Evolutionary conservation across 2,329 filamentous ascomycete genomes (phyloP), one percentile per base, ranked within the genome.

Genomic region (Aspergillus hiratsukae): DNA sequence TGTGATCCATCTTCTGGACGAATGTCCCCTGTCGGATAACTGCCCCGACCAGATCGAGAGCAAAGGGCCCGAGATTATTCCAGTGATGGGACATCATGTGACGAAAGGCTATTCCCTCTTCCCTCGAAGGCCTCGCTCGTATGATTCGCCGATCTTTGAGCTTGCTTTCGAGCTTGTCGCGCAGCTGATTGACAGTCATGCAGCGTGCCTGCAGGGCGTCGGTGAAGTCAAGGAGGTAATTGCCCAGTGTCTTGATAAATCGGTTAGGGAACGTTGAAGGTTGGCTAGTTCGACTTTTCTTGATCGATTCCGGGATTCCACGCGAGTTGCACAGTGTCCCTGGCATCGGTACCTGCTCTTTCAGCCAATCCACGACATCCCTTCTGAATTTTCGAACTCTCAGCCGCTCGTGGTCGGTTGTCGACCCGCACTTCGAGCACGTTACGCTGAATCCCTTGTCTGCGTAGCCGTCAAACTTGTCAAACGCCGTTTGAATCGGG

Each of bases 1-100:
- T 83, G 61, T 82, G 79, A 62, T 83, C 80, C 88, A 93, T 92
- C 75, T 93, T 77, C 50, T 74, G 68, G 11, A 75, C 64, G 56
- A 78, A 78, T 1, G 67, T 70, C 0, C 75, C 74, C 53, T 77
- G 75, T n/a, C 75, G 71, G 52, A 77, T 70, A 3, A 77, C 75
- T 0, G 75, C 74, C 1, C 74, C 75, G 25, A 74, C 67, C 2
- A 78, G 70, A 43, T 78, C 73, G 2, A 77, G 66, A 1, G 70
- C 66, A 48, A 77, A 76, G 0, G 66, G 67, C 0, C 69, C 71
- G 4, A 64, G 65, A 49, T 77, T 78, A 17, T 75, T 70, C 75
- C 74, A 77, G 61, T 78, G 77, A 17, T 68, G 66, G 23, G 73
- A 72, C 71, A 78, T 74, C 75, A 78, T 75, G 50, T 68, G 68